phyloP scores from a whole-genome alignment of 2,329 filamentous ascomycete genomes.

The Nothomitra cinnamomea region DNA sequence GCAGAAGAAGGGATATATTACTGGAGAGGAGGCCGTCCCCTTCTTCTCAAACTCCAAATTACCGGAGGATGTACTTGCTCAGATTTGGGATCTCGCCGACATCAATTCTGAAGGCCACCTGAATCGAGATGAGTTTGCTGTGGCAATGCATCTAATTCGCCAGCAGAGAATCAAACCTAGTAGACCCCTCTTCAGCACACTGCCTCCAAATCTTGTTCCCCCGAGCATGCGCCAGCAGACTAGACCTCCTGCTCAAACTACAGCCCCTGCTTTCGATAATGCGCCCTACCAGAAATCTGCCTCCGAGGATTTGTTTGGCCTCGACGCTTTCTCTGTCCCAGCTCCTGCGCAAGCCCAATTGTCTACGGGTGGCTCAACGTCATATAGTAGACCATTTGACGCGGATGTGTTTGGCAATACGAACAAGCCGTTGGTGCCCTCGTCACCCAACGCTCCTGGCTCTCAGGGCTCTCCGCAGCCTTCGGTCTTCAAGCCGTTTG shows the following conservation, averaged over 20 bases:
- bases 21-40: conserved; percentile 80
- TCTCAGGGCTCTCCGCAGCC: conserved; percentile 18
- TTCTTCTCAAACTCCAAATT: conserved; percentile 90
- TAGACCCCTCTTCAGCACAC: conserved; percentile 48
- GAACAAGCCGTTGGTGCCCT: not conserved
- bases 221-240: conserved; percentile 56
- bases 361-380: conserved; percentile 56
- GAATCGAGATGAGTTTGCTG: conserved; percentile 79
- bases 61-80: conserved; percentile 72
- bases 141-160: conserved; percentile 92
- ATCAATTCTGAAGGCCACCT: conserved; percentile 79
- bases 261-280: conserved; percentile 26
- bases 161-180: conserved; percentile 58
- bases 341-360: conserved; percentile 44
- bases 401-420: conserved; percentile 1
- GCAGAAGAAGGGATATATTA: conserved; percentile 63
- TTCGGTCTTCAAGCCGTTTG: conserved; percentile 69
- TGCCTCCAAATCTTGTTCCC: conserved; percentile 70
- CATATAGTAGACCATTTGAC: conserved; percentile 28
- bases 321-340: conserved; percentile 52
- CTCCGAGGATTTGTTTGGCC: conserved; percentile 81
- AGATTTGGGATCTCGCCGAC: conserved; percentile 95
- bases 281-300: conserved; percentile 49
- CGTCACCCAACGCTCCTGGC: conserved; percentile 21
- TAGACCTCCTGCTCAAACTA: conserved; percentile 23